phyloP scores from a whole-genome alignment of 2,329 filamentous ascomycete genomes.

The Emmonsia crescens region DNA sequence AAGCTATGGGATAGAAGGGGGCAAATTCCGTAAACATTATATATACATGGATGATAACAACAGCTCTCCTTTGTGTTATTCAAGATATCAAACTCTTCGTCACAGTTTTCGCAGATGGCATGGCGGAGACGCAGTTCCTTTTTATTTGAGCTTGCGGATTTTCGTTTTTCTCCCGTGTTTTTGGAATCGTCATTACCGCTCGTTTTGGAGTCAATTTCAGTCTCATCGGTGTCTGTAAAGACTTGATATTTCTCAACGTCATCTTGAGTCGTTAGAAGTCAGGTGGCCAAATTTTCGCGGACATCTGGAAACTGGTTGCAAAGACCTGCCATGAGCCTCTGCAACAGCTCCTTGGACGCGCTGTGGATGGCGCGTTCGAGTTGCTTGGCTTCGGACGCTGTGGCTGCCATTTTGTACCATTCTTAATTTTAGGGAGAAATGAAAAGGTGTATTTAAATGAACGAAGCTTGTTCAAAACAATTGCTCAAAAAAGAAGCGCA shows the following conservation, averaged over 20 bases:
- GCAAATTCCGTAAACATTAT: not conserved
- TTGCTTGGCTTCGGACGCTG: not conserved
- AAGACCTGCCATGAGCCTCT: not conserved
- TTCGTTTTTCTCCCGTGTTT: not conserved
- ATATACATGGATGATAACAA: constrained; percentile 15
- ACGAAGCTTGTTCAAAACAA: not conserved
- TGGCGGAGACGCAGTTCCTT: not conserved
- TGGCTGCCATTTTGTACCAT: not conserved
- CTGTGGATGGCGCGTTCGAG: not conserved
- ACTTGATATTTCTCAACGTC: not conserved
- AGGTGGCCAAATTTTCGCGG: not conserved
- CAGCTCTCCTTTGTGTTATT: constrained; percentile 13
- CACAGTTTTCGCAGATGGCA: constrained; percentile 16
- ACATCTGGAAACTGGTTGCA: not conserved
- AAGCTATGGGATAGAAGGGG: not conserved
- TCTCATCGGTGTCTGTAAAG: not conserved
- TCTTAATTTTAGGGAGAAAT: not conserved
- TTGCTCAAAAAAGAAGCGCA: not conserved
- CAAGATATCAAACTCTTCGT: constrained; percentile 17
- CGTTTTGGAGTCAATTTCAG: not conserved
- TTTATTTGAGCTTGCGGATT: not conserved
- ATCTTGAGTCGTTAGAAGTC: not conserved
- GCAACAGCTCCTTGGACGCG: not conserved
- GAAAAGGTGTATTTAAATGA: not conserved
- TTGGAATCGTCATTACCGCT: not conserved